Conservation (phyloP, 2,329 filamentous ascomycete species). For the Nigrospora oryzae region DNA sequence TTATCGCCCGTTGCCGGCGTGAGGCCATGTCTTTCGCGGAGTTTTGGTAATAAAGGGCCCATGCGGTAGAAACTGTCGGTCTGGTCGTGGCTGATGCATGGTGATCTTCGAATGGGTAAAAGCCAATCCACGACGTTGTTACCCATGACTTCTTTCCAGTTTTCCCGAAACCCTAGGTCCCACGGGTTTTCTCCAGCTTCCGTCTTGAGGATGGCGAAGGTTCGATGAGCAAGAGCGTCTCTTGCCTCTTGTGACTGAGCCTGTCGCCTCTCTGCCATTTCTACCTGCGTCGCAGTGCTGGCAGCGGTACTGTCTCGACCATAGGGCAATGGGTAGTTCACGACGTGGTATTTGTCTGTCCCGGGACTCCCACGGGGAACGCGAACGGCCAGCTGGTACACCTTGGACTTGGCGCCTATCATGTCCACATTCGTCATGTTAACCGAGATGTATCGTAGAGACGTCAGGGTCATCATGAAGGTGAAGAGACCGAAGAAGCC, state of each 20-base stretch:
- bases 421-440: slow-evolving; percentile 85
- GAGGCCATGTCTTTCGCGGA: slow-evolving; percentile 38
- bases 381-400: slow-evolving; percentile 67
- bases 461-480: slow-evolving; percentile 66
- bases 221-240: slow-evolving; percentile 45
- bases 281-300: slow-evolving; percentile 1
- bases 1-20: slow-evolving; percentile 10
- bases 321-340: slow-evolving; percentile 49
- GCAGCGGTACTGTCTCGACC: slow-evolving; percentile 5
- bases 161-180: slow-evolving; percentile 62
- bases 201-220: slow-evolving; percentile 73
- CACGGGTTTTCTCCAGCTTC: slow-evolving; percentile 75
- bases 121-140: slow-evolving; percentile 66
- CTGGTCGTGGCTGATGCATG: slow-evolving; percentile 61
- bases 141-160: slow-evolving; percentile 78
- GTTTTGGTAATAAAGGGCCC: slow-evolving; percentile 49
- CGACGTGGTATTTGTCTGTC: slow-evolving; percentile 35
- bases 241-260: slow-evolving; percentile 15
- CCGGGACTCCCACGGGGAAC: slow-evolving; percentile 43
- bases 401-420: slow-evolving; percentile 50
- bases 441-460: slow-evolving; percentile 57
- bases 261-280: slow-evolving; percentile 4
- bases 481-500: slow-evolving; percentile 76
- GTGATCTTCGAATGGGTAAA: slow-evolving; percentile 65
- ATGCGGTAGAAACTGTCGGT: slow-evolving; percentile 60